Evolutionary conservation across 1,139 yeast genomes (phyloP), one percentile per base, ranked within the genome.

Genomic region (Wickerhamomyces sp.): DNA sequence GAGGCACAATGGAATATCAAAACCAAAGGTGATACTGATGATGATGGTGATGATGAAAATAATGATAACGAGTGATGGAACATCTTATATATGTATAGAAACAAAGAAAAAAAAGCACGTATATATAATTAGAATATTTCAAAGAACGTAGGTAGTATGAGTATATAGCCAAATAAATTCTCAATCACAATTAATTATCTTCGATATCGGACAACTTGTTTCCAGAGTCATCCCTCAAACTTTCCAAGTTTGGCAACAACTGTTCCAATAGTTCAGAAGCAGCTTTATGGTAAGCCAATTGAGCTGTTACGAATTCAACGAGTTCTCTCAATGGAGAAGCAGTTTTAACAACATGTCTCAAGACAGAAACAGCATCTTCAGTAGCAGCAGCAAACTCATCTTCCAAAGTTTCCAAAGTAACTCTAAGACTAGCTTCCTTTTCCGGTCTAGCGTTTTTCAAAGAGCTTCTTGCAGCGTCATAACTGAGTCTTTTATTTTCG

Each of bases 371-470:
- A 26, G 96, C 95, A 58, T 85, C 95, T 64, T 88, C 96, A 28
- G 89, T 90, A 17, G 92, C 85, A 50, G 86, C 87, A 34, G 94
- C 95, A 61, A 88, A 87, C 54, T 85, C 94, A 55, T 88, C 96
- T 64, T 88, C 96, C 33, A 90, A 81, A 49, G 81, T 78, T 61
- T 88, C 96, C 74, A 87, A 81, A 47, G 80, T 76, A 37, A 81
- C 84, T 51, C 92, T 72, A 47, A 86, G 76, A 42, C 80, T 80
- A 7, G 88, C 86, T 56, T 82, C 85, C 58, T 81, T 81, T 50
- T 80, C 80, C 5, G 95, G 90, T 56, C 72, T 76, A 24, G 89
- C 81, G 51, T 77, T 71, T 55, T 77, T 78, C 48, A 87, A 72
- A 46, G 81, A 72, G 26, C 81, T 67, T 64, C 94, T 76, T 32